Percentiles rank a stretch among this genome's conserved stretches.
phyloP scores from a whole-genome alignment of 345 rosid species.

The Anastatica hierochuntica region DNA sequence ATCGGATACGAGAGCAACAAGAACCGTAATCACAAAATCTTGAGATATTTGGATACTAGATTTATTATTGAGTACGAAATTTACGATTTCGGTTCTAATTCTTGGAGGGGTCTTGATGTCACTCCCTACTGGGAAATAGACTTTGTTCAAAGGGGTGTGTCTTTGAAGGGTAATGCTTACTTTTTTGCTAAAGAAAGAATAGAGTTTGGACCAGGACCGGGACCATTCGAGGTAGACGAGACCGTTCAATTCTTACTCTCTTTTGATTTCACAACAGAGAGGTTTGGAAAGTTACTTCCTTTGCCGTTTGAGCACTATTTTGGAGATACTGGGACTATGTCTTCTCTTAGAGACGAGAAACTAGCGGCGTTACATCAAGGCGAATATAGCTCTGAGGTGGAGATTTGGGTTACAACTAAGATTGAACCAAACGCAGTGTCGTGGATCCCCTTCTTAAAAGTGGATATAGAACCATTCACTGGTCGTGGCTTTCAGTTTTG shows the following conservation, averaged over 20 bases:
- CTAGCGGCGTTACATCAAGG: not conserved
- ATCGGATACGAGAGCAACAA: not conserved
- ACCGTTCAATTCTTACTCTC: not conserved
- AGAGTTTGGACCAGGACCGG: too few relatives aligned
- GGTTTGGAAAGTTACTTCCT: not conserved
- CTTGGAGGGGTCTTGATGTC: not conserved
- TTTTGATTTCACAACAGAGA: not conserved
- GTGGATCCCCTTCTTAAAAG: not conserved
- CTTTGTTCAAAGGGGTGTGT: not conserved
- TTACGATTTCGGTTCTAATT: not conserved
- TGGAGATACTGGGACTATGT: not conserved
- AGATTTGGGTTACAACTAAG: not conserved
- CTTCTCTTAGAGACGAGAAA: not conserved
- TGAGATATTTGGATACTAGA: not conserved
- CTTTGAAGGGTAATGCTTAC: not conserved
- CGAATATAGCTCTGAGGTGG: too few relatives aligned
- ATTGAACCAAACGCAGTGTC: not conserved
- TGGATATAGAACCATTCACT: not conserved
- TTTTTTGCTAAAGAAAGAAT: too few relatives aligned
- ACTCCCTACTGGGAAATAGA: not conserved
- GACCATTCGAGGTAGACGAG: not conserved
- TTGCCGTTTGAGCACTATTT: not conserved
- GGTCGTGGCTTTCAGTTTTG: not conserved
- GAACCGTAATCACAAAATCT: not conserved
- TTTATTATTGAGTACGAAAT: too few relatives aligned